Percentiles rank a stretch among this genome's conserved stretches.
Conservation (phyloP, 169 alveolate genomes). For the Plasmodium gonderi region DNA sequence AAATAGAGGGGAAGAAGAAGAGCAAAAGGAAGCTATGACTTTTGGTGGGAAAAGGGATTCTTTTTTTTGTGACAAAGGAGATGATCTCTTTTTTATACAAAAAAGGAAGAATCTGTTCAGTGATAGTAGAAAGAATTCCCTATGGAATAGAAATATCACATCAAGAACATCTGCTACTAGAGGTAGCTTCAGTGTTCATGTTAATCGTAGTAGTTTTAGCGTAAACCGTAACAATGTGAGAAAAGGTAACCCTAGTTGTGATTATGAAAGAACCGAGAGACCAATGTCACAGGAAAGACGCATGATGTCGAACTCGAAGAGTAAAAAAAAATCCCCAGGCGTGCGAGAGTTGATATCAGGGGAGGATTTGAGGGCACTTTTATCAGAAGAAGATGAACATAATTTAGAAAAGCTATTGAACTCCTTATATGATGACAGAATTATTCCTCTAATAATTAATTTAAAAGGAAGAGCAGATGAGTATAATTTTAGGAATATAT, state of each 20-base stretch:
- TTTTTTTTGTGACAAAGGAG: neutral
- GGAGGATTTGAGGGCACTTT: conserved; percentile 67
- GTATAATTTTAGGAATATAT: conserved; percentile 74
- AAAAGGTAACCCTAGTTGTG: no score
- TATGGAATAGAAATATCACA: conserved; percentile 22
- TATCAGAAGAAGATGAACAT: conserved; percentile 77
- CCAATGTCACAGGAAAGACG: neutral
- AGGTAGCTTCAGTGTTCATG: neutral
- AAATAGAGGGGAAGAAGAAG: neutral
- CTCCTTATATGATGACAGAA: conserved; percentile 83
- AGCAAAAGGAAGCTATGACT: neutral
- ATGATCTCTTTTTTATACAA: neutral
- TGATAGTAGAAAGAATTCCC: neutral
- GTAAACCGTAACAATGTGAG: neutral
- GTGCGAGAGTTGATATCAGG: conserved; percentile 45
- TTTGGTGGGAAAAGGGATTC: neutral
- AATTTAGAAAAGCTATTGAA: conserved; percentile 74
- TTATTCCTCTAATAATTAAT: conserved; percentile 81
- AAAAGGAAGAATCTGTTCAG: neutral
- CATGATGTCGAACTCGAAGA: conserved; percentile 26
- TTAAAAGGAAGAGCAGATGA: conserved; percentile 84
- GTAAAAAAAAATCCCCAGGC: conserved; percentile 35
- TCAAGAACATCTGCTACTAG: neutral
- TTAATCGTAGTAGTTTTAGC: neutral
- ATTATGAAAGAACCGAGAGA: neutral